phyloP scores from a whole-genome alignment of 164 flowering plant genomes.

The Tetracentron sinense region DNA sequence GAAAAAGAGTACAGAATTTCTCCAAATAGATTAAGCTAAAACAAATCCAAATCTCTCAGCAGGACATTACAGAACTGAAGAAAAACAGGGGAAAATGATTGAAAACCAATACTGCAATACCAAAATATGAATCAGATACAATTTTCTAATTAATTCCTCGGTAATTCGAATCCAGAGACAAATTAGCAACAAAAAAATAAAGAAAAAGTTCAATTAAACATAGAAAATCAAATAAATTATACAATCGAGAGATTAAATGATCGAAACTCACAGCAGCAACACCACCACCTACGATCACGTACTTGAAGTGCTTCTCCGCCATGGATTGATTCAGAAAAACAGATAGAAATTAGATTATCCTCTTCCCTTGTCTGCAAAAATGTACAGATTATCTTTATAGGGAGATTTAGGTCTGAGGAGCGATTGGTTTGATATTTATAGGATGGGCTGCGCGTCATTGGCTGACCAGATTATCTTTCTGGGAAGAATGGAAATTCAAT shows the following conservation, averaged over 20 bases:
- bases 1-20: too few relatives aligned
- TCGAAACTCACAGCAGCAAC: constrained; percentile 73
- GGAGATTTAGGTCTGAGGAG: background rate
- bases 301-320: constrained; percentile 84
- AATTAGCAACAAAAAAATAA: background rate
- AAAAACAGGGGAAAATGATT: background rate
- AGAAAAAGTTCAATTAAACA: background rate
- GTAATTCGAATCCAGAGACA: background rate
- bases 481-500: background rate
- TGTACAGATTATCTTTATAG: background rate
- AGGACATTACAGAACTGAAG: background rate
- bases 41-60: background rate
- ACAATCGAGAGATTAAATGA: constrained; percentile 3
- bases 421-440: background rate
- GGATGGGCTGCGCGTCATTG: background rate
- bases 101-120: background rate
- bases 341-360: background rate
- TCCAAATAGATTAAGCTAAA: background rate
- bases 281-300: constrained; percentile 94
- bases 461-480: background rate
- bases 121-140: background rate
- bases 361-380: background rate
- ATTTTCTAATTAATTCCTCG: background rate
- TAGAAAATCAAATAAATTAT: background rate
- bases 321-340: constrained; percentile 27